Base-by-base conservation (phyloP, 2,329 filamentous ascomycete species). In the Pseudogymnoascus sp. region DNA sequence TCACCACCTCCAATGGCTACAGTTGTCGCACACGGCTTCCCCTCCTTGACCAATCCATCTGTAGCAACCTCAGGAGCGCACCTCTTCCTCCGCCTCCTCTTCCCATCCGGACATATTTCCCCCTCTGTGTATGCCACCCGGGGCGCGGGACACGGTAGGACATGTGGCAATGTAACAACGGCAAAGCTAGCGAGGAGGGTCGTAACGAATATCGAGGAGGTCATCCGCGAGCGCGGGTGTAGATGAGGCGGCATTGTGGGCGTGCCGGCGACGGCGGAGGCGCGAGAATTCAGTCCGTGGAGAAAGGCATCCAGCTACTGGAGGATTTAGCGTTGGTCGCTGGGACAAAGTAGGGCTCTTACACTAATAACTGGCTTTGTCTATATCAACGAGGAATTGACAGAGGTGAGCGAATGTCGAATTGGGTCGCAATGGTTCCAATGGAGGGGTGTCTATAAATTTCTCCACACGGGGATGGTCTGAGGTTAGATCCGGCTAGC, bases 201-300 rank as follows among this genome's bases (percentile, higher is more conserved):
- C n/a, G 89, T 91, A 61, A 91, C 92, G 79, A 99, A 99, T 65
- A 99, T 87, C 53, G 92, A 95, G 64, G 90, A 93, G 70, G 95
- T 99, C 79, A 91, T 90, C 71, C 91, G 88, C 69, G 93, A 97
- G 76, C 93, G 88, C 35, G 95, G 95, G 76, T 99, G 95, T 44
- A 99, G 87, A 77, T 93, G 80, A 42, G 86, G 90, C 71, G 91
- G 87, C 90, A 95, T 95, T 74, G 73, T 78, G 70, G 35, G 21
- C n/a, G 59, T 42, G 50, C 50, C 50, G 28, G 50, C 50, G 28
- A 57, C 28, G 50, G 50, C 50, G 28, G n/a, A 57, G n/a, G 31
- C 50, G 50, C 50, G 28, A 57, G 50, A 57, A 57, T 57, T 57
- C 28, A 57, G 28, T 57, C 50, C 50, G 28, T 57, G 50, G 50